Evolutionary conservation across 192 early-diverging fungal species (phyloP).

Genomic region (Spizellomyces sp.): DNA sequence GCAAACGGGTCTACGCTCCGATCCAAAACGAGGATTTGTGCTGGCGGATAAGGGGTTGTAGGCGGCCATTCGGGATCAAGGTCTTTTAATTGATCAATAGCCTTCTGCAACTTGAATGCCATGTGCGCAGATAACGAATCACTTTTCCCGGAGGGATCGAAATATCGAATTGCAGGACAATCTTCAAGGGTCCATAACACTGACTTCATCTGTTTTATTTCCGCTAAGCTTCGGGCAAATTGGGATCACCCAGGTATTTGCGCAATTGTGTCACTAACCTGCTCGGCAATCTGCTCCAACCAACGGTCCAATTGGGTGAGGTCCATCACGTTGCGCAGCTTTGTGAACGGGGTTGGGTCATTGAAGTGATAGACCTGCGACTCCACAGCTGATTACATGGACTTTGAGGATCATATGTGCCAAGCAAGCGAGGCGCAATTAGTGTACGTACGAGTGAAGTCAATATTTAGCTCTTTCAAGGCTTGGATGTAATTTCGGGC

Average conservation of each 20-base stretch:
- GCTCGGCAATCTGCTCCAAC: constrained; percentile 32
- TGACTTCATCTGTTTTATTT: constrained; percentile 47
- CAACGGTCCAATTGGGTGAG: constrained; percentile 18
- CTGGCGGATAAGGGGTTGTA: constrained; percentile 22
- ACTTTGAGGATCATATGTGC: no score
- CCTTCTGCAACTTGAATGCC: constrained; percentile 32
- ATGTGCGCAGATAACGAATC: constrained; percentile 38
- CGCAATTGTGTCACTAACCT: neutral
- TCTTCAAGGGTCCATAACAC: constrained; percentile 51
- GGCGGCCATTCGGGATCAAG: constrained; percentile 36
- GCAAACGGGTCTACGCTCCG: constrained; percentile 38
- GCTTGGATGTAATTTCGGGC: constrained; percentile 41
- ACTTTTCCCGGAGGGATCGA: constrained; percentile 71
- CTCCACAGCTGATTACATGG: constrained; percentile 41
- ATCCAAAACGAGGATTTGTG: constrained; percentile 49
- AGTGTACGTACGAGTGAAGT: constrained; percentile 49
- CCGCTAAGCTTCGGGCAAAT: neutral
- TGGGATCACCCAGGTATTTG: no score
- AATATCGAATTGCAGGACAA: constrained; percentile 73
- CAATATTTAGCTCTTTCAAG: constrained; percentile 51
- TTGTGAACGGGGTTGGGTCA: constrained; percentile 33
- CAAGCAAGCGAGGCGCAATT: neutral
- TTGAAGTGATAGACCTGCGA: constrained; percentile 50
- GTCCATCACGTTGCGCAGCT: constrained; percentile 35
- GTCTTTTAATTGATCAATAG: constrained; percentile 30